phyloP scores from a whole-genome alignment of 441 rosid species.

The Jatropha podagrica region DNA sequence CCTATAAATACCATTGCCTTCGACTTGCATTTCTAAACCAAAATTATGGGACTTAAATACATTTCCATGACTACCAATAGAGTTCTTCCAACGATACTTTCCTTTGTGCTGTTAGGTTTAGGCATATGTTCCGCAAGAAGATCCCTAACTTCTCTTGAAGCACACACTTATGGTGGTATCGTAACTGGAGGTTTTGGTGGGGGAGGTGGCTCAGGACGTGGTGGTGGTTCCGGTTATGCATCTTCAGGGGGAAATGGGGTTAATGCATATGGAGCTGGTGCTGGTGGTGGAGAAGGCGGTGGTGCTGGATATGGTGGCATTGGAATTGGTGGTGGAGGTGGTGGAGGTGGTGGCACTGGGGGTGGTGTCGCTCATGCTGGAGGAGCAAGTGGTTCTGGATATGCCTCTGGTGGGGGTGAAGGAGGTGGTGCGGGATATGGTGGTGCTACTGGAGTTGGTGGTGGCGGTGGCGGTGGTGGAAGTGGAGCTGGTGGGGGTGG shows the following conservation, averaged over 20 bases:
- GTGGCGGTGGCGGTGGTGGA: not conserved
- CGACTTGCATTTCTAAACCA: conserved; percentile 13
- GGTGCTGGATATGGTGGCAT: conserved; percentile 15
- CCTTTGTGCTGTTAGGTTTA: not conserved
- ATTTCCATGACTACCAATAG: not conserved
- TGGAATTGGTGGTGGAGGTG: conserved; percentile 14
- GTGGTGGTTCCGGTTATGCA: conserved; percentile 14
- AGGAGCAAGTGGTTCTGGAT: not conserved
- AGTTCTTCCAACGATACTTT: not conserved
- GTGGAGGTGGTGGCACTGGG: not conserved
- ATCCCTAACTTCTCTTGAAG: conserved; percentile 11
- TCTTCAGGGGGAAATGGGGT: conserved; percentile 6
- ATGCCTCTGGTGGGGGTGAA: not conserved
- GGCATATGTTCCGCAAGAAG: conserved; percentile 11
- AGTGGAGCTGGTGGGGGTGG: not conserved
- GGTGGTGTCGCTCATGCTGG: not conserved
- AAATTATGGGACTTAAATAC: not conserved
- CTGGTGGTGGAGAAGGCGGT: conserved; percentile 14
- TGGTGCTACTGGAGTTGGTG: not conserved
- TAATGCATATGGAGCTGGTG: conserved; percentile 3
- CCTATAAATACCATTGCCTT: conserved; percentile 13
- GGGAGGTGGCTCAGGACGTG: conserved; percentile 15
- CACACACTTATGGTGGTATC: conserved; percentile 12
- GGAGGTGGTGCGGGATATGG: not conserved
- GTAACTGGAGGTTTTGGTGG: not conserved